These are phyloP conservation scores for Sindora glabra DNA, from an alignment of 306 rosid species.

Conservation along the genomic window DNA sequence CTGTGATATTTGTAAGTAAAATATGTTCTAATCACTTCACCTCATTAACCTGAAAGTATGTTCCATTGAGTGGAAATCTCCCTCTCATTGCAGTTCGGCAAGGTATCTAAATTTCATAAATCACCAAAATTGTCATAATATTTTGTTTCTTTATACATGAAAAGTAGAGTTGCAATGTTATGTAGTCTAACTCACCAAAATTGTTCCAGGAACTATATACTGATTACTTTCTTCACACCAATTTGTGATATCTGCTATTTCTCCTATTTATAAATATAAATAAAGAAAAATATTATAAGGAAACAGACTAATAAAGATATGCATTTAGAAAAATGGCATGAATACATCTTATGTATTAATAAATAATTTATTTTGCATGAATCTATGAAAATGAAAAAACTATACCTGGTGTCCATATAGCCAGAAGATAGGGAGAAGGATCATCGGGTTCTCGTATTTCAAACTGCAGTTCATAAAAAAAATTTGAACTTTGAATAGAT, in stretches of 20 bases:
- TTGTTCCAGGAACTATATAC: conserved; percentile 41
- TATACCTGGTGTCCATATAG: conserved; percentile 43
- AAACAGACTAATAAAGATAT: too few species aligned
- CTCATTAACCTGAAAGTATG: conserved; percentile 81
- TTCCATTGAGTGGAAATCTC: conserved; percentile 63
- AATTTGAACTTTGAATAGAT: too few species aligned
- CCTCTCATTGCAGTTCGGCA: conserved; percentile 56
- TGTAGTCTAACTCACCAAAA: conserved; percentile 52
- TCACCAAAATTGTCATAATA: neutral
- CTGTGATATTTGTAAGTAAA: neutral
- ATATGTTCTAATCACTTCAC: conserved; percentile 17
- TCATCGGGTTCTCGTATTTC: conserved; percentile 27
- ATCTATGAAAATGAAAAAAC: too few species aligned
- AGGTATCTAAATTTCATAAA: conserved; percentile 50
- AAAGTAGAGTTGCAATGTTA: too few species aligned
- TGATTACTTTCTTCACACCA: too few species aligned
- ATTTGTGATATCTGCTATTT: too few species aligned
- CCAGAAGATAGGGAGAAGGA: conserved; percentile 42
- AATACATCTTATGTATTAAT: too few species aligned
- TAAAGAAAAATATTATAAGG: too few species aligned
- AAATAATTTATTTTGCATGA: too few species aligned
- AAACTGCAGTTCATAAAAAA: conserved; percentile 18
- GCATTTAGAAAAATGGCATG: too few species aligned
- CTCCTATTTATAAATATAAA: conserved; percentile 15
- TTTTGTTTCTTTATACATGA: too few species aligned